Conservation (phyloP, 805 yeast species). For the Wickerhamomyces tratensis region DNA sequence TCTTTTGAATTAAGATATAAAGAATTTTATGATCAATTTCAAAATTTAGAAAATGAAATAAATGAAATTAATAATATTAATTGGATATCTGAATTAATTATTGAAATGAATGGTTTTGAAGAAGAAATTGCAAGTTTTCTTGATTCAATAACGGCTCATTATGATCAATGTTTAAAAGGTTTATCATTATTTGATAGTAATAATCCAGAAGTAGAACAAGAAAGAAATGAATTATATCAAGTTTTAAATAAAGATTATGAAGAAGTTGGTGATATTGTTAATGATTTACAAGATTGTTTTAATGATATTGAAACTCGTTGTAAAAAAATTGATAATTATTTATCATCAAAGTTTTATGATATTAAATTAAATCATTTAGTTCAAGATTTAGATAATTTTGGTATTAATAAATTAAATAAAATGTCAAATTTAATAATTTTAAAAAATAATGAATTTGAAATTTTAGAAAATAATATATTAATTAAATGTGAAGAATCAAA, state of each 20-base stretch:
- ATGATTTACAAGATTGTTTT: slow-evolving; percentile 31
- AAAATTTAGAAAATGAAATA: slow-evolving; percentile 31
- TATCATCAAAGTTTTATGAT: slow-evolving; percentile 19
- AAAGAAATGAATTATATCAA: slow-evolving; percentile 29
- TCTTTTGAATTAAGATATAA: not conserved
- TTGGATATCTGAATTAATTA: slow-evolving; percentile 15
- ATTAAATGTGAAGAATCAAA: slow-evolving; percentile 11
- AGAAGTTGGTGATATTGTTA: slow-evolving; percentile 49
- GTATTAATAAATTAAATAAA: slow-evolving; percentile 9
- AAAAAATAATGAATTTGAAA: slow-evolving; percentile 5
- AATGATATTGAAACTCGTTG: slow-evolving; percentile 18
- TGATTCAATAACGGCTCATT: slow-evolving; percentile 69
- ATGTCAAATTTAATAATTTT: slow-evolving; percentile 6
- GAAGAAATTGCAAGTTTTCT: slow-evolving; percentile 61
- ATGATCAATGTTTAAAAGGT: slow-evolving; percentile 63
- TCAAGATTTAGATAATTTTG: slow-evolving; percentile 13
- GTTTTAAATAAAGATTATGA: slow-evolving; percentile 42
- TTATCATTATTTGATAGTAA: slow-evolving; percentile 21
- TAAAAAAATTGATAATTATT: slow-evolving; percentile 17
- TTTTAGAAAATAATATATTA: slow-evolving; percentile 4
- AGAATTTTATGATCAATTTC: slow-evolving; percentile 3
- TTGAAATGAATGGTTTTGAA: slow-evolving; percentile 42
- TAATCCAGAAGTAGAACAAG: slow-evolving; percentile 12
- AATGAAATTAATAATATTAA: slow-evolving; percentile 6
- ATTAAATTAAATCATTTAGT: slow-evolving; percentile 14